phyloP scores from a whole-genome alignment of 257 asterid species.

The Solanum paucissectum region DNA sequence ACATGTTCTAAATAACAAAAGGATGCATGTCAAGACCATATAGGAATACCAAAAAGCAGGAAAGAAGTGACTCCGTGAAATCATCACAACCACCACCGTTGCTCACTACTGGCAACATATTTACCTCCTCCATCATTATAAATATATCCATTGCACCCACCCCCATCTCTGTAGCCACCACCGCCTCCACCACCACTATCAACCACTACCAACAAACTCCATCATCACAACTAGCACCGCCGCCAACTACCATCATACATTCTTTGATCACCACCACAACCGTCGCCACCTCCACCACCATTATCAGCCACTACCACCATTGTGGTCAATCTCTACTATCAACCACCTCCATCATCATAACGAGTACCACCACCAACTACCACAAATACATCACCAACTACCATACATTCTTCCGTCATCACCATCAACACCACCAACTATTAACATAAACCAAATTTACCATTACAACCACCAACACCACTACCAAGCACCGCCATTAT shows the following conservation, averaged over 20 bases:
- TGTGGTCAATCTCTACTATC: background rate
- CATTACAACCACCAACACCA: background rate
- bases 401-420: background rate
- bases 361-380: background rate
- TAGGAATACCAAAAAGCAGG: background rate
- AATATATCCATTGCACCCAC: background rate
- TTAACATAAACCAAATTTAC: background rate
- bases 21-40: background rate
- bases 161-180: background rate
- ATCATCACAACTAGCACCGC: background rate
- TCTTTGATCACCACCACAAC: background rate
- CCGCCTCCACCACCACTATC: background rate
- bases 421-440: background rate
- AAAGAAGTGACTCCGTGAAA: background rate
- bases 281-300: background rate
- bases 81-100: background rate
- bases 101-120: background rate
- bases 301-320: background rate
- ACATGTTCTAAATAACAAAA: background rate
- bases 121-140: background rate
- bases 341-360: background rate
- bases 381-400: background rate
- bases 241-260: background rate
- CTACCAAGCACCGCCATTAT: background rate
- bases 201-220: background rate